Evolutionary conservation across 306 rosid genomes (phyloP).

Genomic region (Medicago arabica): DNA sequence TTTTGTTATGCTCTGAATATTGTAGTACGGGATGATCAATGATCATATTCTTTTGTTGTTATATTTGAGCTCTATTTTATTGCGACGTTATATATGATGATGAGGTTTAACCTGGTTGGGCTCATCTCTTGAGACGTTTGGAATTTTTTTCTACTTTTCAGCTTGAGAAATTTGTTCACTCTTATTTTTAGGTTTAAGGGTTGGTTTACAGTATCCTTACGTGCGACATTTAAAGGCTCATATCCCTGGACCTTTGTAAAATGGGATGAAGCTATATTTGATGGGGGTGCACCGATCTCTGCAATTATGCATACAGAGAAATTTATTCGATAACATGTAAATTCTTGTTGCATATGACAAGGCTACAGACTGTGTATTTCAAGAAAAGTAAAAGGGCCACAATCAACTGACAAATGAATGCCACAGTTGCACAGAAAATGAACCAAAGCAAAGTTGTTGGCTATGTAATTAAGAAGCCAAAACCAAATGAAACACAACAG

Average conservation of each 20-base stretch:
- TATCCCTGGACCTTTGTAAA: too few species aligned
- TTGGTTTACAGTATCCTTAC: too few species aligned
- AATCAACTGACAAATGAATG: slow-evolving; percentile 15
- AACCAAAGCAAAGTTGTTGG: slow-evolving; percentile 30
- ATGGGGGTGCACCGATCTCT: not conserved
- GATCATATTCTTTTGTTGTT: slow-evolving; percentile 31
- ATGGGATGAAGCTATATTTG: not conserved
- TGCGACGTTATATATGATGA: not conserved
- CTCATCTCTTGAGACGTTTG: not conserved
- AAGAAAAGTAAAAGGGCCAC: not conserved
- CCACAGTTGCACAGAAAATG: not conserved
- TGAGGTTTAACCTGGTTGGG: not conserved
- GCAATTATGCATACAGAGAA: not conserved
- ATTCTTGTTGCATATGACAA: not conserved
- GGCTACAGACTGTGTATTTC: slow-evolving; percentile 8
- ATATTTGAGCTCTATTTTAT: slow-evolving; percentile 14
- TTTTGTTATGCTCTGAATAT: slow-evolving; percentile 41
- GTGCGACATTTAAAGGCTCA: too few species aligned
- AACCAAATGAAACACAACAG: slow-evolving; percentile 27
- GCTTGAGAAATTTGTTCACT: not conserved
- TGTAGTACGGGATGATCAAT: slow-evolving; percentile 26
- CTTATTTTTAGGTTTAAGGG: too few species aligned
- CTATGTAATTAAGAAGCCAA: slow-evolving; percentile 15
- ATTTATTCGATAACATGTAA: not conserved
- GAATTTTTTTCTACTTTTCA: not conserved